Percentiles rank a stretch among this genome's conserved stretches.
Evolutionary conservation across 129 eudicot genomes (phyloP).

Genomic region (Ambrosia artemisiifolia): DNA sequence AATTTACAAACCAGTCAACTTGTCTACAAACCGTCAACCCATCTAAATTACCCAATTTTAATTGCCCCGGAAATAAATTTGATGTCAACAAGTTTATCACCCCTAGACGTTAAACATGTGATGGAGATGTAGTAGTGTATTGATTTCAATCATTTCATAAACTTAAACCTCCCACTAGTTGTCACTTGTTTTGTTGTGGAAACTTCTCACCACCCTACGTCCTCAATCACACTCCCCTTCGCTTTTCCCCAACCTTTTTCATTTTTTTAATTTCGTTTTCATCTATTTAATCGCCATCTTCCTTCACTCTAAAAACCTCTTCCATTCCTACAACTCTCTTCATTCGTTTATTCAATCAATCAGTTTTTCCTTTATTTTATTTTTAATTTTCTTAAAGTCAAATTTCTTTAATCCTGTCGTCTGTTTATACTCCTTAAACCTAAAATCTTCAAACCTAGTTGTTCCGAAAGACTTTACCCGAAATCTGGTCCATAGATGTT

Average conservation of each 20-base stretch:
- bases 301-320: constrained; percentile 15
- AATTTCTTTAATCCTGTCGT: too few species aligned
- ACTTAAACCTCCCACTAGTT: constrained; percentile 1
- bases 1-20: too few species aligned
- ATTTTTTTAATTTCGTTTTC: constrained; percentile 21
- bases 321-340: not conserved
- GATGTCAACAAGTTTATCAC: too few species aligned
- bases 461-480: constrained; percentile 2
- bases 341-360: not conserved
- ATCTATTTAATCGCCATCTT: constrained; percentile 29
- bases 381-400: not conserved
- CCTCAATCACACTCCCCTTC: constrained; percentile 19
- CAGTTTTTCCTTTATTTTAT: not conserved
- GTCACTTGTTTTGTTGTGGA: constrained; percentile 25
- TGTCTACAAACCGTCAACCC: too few species aligned
- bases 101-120: too few species aligned
- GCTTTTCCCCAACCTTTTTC: constrained; percentile 20
- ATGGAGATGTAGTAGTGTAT: not conserved
- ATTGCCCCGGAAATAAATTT: too few species aligned
- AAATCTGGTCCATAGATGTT: constrained; percentile 33
- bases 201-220: constrained; percentile 33
- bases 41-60: too few species aligned
- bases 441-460: too few species aligned
- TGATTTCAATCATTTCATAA: constrained; percentile 24
- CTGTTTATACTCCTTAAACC: too few species aligned